These are phyloP conservation scores for Pythium guiyangense DNA, from an alignment of 352 stramenopile genomes.

Conservation along the genomic window DNA sequence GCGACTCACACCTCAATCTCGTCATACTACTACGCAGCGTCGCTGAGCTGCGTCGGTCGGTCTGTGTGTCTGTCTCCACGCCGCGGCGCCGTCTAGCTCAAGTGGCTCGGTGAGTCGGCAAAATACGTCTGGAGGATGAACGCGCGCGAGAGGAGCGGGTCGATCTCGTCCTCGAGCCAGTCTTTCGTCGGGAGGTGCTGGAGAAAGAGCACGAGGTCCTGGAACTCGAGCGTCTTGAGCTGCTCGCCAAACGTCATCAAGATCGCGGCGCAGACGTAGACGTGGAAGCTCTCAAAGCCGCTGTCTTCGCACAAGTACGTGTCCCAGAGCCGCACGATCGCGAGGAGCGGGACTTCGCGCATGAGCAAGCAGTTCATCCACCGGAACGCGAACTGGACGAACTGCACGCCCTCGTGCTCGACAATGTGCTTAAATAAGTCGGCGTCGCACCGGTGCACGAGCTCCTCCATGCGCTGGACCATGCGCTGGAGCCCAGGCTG, in stretches of 20 bases:
- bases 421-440: slow-evolving; percentile 95
- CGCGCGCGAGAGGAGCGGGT: slow-evolving; percentile 97
- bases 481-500: slow-evolving; percentile 98
- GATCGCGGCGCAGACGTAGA: slow-evolving; percentile 99
- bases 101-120: slow-evolving; percentile 75
- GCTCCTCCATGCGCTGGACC: slow-evolving; percentile 96
- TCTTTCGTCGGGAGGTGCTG: slow-evolving; percentile 96
- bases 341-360: slow-evolving; percentile 93
- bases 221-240: slow-evolving; percentile 96
- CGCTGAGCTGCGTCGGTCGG: too few species aligned
- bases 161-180: slow-evolving; percentile 97
- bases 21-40: too few species aligned
- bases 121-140: slow-evolving; percentile 94
- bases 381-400: slow-evolving; percentile 99
- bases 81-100: too few species aligned
- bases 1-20: too few species aligned
- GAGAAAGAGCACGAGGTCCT: slow-evolving; percentile 96
- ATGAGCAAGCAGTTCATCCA: slow-evolving; percentile 99
- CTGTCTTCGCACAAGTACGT: slow-evolving; percentile 98
- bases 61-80: too few species aligned
- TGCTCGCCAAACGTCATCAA: slow-evolving; percentile 96
- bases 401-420: slow-evolving; percentile 91
- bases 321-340: slow-evolving; percentile 98
- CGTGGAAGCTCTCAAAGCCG: slow-evolving; percentile 99
- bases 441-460: slow-evolving; percentile 95